Conservation (phyloP, 768 basidiomycete genomes). For the Calocybe gangraenosa region DNA sequence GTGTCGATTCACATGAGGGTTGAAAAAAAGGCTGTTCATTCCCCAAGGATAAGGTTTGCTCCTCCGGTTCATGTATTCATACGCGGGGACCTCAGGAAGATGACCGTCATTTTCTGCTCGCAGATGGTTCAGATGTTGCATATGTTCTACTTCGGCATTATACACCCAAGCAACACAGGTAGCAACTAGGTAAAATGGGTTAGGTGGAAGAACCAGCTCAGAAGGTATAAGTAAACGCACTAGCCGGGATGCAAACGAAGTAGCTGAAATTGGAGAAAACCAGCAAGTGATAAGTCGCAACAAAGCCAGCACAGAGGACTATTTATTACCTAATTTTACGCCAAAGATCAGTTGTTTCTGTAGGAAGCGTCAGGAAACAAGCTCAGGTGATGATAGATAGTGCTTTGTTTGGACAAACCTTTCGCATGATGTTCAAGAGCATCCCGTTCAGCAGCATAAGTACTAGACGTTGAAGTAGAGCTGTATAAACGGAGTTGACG, state of each 20-base stretch:
- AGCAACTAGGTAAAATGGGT: slow-evolving; percentile 31
- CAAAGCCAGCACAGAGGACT: slow-evolving; percentile 1
- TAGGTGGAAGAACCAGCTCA: not conserved
- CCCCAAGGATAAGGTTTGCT: slow-evolving; percentile 86
- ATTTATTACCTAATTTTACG: slow-evolving; percentile 66
- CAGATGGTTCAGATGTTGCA: slow-evolving; percentile 65
- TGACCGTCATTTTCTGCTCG: slow-evolving; percentile 69
- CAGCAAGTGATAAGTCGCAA: slow-evolving; percentile 18
- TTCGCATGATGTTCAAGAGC: slow-evolving; percentile 64
- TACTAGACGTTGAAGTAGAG: slow-evolving; percentile 32
- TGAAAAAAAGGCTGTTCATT: slow-evolving; percentile 78
- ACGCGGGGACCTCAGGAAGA: slow-evolving; percentile 67
- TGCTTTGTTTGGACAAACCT: slow-evolving; percentile 45
- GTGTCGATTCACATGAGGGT: slow-evolving; percentile 51
- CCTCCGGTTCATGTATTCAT: slow-evolving; percentile 74
- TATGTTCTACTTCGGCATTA: slow-evolving; percentile 59
- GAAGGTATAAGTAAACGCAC: slow-evolving; percentile 40
- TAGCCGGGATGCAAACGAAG: slow-evolving; percentile 71
- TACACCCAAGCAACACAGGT: slow-evolving; percentile 52
- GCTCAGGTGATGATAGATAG: no score
- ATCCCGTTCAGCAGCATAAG: slow-evolving; percentile 48
- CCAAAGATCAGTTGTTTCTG: slow-evolving; percentile 80
- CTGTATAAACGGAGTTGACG: slow-evolving; percentile 36
- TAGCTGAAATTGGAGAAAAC: no score
- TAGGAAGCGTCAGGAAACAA: slow-evolving; percentile 16